Conservation (phyloP, 768 basidiomycete species). For the Collybia sordida region DNA sequence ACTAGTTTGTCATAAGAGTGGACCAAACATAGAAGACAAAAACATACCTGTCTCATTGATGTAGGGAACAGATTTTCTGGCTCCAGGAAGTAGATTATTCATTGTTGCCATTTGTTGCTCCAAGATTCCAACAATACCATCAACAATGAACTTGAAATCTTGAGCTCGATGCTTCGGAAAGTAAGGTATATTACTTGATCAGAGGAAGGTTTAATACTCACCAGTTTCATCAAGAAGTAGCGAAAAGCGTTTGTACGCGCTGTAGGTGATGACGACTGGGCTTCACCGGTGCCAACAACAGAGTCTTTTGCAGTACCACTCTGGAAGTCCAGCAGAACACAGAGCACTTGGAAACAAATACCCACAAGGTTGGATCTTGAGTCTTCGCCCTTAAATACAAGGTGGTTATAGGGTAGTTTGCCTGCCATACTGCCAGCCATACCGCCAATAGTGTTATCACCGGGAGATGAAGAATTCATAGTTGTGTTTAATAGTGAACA, state of each 20-base stretch:
- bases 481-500: slow-evolving; percentile 93
- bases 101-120: slow-evolving; percentile 75
- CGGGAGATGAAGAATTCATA: slow-evolving; percentile 63
- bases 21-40: background rate
- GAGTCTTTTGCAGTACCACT: slow-evolving; percentile 68
- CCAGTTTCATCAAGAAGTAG: slow-evolving; percentile 90
- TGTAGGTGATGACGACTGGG: slow-evolving; percentile 47
- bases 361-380: slow-evolving; percentile 69
- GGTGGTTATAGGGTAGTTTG: slow-evolving; percentile 85
- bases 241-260: slow-evolving; percentile 84
- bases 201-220: slow-evolving; percentile 31
- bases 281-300: slow-evolving; percentile 40
- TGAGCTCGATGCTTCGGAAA: slow-evolving; percentile 74
- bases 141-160: slow-evolving; percentile 84
- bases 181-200: slow-evolving; percentile 3
- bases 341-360: slow-evolving; percentile 76
- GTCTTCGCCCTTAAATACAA: slow-evolving; percentile 90
- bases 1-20: slow-evolving; percentile 40
- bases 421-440: slow-evolving; percentile 78
- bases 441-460: slow-evolving; percentile 54
- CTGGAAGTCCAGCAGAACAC: slow-evolving; percentile 78
- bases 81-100: slow-evolving; percentile 80
- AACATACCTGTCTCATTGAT: slow-evolving; percentile 79
- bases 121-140: slow-evolving; percentile 66
- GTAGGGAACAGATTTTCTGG: slow-evolving; percentile 80